Conservation (phyloP, 2,329 filamentous ascomycete genomes). For the Fusarium sp. region DNA sequence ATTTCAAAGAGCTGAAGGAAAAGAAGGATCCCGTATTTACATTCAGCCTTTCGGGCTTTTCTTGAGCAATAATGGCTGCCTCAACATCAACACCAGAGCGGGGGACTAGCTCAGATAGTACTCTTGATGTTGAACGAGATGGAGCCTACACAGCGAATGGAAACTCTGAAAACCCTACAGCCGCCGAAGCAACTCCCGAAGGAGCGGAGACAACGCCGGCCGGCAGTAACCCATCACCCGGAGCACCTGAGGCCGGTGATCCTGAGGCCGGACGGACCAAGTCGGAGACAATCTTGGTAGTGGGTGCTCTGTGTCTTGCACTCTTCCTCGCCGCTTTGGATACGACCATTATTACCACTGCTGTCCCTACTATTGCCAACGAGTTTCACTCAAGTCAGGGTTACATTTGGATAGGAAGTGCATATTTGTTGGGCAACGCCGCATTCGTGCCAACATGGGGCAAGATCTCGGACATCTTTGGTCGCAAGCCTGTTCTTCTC, state of each 20-base stretch:
- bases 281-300: slow-evolving; percentile 55
- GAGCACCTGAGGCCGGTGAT: slow-evolving; percentile 32
- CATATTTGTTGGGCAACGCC: slow-evolving; percentile 78
- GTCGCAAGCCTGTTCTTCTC: slow-evolving; percentile 67
- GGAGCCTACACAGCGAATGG: slow-evolving; percentile 14
- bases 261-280: slow-evolving; percentile 55
- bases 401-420: slow-evolving; percentile 82
- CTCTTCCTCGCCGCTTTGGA: slow-evolving; percentile 68
- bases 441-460: slow-evolving; percentile 78
- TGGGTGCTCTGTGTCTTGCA: slow-evolving; percentile 57
- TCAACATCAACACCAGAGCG: slow-evolving; percentile 28
- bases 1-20: background rate
- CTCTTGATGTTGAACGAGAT: slow-evolving; percentile 47
- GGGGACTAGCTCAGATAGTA: slow-evolving; percentile 48
- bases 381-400: slow-evolving; percentile 75
- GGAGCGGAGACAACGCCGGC: slow-evolving; percentile 19
- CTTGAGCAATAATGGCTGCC: slow-evolving; percentile 28
- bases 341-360: slow-evolving; percentile 74
- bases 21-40: background rate
- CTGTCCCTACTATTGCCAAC: slow-evolving; percentile 73
- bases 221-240: slow-evolving; percentile 19
- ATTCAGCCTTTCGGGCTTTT: background rate
- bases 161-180: background rate
- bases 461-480: slow-evolving; percentile 69
- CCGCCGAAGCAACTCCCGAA: slow-evolving; percentile 21